These are phyloP conservation scores for Thelonectria olida DNA, from an alignment of 2,329 filamentous ascomycete genomes.

Conservation along the genomic window DNA sequence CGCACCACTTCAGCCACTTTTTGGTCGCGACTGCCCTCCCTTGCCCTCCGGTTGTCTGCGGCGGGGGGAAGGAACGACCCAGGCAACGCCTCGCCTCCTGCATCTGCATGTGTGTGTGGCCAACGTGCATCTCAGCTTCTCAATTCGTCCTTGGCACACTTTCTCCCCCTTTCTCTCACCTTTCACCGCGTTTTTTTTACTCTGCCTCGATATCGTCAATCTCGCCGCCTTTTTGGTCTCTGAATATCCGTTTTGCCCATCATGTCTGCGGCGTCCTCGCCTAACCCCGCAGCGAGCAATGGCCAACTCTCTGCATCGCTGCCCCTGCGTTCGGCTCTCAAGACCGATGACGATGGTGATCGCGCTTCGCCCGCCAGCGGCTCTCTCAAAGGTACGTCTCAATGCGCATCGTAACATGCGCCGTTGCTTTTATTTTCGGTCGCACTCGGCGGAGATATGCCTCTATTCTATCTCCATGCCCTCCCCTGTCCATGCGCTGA, in stretches of 20 bases:
- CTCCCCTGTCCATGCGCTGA: slow-evolving; percentile 18
- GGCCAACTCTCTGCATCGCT: slow-evolving; percentile 28
- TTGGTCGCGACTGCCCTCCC: slow-evolving; percentile 4
- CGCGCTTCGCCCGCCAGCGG: slow-evolving; percentile 48
- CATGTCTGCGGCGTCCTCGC: slow-evolving; percentile 39
- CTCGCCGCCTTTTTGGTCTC: neutral
- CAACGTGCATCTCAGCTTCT: slow-evolving; percentile 27
- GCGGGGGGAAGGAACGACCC: slow-evolving; percentile 31
- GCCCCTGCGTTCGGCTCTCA: slow-evolving; percentile 55
- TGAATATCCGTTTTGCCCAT: slow-evolving; percentile 15
- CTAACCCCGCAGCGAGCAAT: slow-evolving; percentile 34
- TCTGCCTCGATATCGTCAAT: neutral
- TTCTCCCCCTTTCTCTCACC: slow-evolving; percentile 18
- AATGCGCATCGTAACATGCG: neutral
- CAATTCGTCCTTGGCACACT: slow-evolving; percentile 17
- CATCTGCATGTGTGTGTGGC: slow-evolving; percentile 32
- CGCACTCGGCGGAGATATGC: neutral
- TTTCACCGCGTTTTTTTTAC: slow-evolving; percentile 12
- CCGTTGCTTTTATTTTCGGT: neutral
- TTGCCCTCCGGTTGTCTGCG: neutral
- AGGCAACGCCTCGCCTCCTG: slow-evolving; percentile 28
- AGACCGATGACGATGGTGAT: slow-evolving; percentile 53
- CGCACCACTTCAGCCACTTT: slow-evolving; percentile 13
- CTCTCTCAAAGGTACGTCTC: slow-evolving; percentile 55
- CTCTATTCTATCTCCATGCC: neutral